Base-by-base conservation (phyloP, 2,329 filamentous ascomycete species). In the Fusarium drepaniforme region DNA sequence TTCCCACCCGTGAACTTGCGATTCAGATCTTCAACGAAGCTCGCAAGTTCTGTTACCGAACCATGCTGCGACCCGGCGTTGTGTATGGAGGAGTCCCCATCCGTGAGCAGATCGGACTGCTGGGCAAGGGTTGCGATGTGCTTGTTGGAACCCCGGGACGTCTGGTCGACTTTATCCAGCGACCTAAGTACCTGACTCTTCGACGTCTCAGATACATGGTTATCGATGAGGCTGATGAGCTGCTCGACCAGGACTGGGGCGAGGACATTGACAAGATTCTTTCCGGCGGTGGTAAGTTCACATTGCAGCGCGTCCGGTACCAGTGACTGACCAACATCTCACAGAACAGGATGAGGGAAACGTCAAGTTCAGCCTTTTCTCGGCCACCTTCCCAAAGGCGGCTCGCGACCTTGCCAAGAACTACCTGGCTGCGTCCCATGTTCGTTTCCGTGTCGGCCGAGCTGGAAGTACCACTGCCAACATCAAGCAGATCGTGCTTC, bases 11-110 rank as follows among this genome's bases (percentile, higher is more conserved):
- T 40, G 97, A 99, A 86, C 85, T 99, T 7, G 95, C 95, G 0
- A 93, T 95, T 3, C 97, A 99, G 81, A 98, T 98, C 76, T 98
- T 98, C 84, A 95, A 98, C 73, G 96, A 98, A 82, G 92, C 94
- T 30, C 93, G 97, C 72, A 95, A 96, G 77, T 91, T 98, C 59
- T 98, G 95, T 82, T 99, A 99, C 79, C 92, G 97, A 1, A 95
- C 94, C 5, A 98, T 97, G 94, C 88, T 99, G 68, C 95, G 97
- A 46, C 96, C 97, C 28, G 95, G 93, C 77, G 95, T 97, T 51
- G 88, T 93, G 35, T 99, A 98, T 77, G 97, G 97, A 60, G 97
- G 97, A 73, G 91, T 91, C 8, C 94, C 94, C 0, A 80, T 91
- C n/a, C 82, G 83, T 3, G 89, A 92, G 15, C 95, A 98, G 83